Evolutionary conservation across 768 basidiomycete genomes (phyloP), one percentile per base, ranked within the genome.

Genomic region (Tephrocybe sp.): DNA sequence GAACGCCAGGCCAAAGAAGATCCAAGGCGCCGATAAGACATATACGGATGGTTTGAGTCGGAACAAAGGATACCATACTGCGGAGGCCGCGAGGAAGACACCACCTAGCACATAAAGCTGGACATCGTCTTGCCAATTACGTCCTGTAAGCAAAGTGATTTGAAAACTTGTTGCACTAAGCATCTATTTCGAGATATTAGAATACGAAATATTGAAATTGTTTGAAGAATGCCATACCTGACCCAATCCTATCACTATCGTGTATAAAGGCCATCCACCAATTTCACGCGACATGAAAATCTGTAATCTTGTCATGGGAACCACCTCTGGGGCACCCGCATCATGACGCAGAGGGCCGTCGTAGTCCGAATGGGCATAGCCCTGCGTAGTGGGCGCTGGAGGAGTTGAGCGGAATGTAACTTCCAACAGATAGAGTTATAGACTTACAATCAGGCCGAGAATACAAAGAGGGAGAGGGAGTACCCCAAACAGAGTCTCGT

Each of bases 161-260:
- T 97, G 94, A 82, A 95, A 97, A 61, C 92, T 95, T 25, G 91
- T 92, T 3, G 92, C 92, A 49, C 87, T 84, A 55, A 93, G 69
- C 87, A 93, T 92, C 81, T 87, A 57, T 7, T 40, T 47, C 12
- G 28, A 45, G 51, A 35, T 49, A 53, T 51, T 22, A 56, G 18
- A 5, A 7, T 3, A 8, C 6, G 21, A 12, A 8, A 6, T 11
- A 16, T 37, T 5, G 9, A 19, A 18, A 19, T 37, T n/a, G n/a
- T 12, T 6, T 6, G 18, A 12, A 6, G 4, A 19, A 37, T 5
- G 16, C 9, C 11, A 38, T 40, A 82, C 80, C 75, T 91, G 93
- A 27, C 93, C 93, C 25, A 88, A 56, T 24, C 86, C 92, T 53
- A 96, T 89, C 60, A 95, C 74, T 59, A 95, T 88, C 34, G 91